Base-by-base conservation (phyloP, 2,329 filamentous ascomycete genomes). In the Phoma sp. region DNA sequence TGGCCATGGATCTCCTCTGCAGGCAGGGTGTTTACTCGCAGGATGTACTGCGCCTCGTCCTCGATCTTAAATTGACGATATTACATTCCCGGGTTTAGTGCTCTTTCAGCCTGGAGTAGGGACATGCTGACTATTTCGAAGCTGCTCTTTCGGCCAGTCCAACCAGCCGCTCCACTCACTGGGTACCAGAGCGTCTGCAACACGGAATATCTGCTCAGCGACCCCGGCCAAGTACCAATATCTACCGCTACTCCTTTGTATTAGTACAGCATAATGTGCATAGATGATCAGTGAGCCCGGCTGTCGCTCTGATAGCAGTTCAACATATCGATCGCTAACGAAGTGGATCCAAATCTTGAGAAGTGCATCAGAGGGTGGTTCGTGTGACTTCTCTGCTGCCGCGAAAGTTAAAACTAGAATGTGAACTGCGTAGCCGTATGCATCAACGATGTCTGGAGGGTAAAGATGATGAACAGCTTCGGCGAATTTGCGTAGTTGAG, bases 251-350 rank as follows among this genome's bases (percentile, higher is more conserved):
- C 62, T 60, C 17, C 50, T 56, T 11, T 38, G 45, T 7, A 76
- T 37, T 17, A 76, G 47, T 9, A 75, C 68, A 18, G 70, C 73
- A 46, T 68, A 75, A 50, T 75, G 69, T 12, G 72, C 69, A 39
- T 75, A 65, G 21, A 76, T 71, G 42, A 75, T 66, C 42, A 75
- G 47, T 15, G 71, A 69, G 7, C 67, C 64, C 4, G 71, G 70
- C 37, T 73, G 66, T 29, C 61, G 60, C 32, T 67, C 61, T 11
- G 61, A 64, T 7, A 74, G 55, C 30, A 70, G 47, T 29, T 70
- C 67, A 21, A 71, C 37, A 25, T 70, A 71, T 28, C 64, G 59
- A 12, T 66, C 59, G 0, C 61, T 55, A 6, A 71, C 46, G 10
- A 61, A 48, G 42, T 69, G 65, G 5, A 66, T 56, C 66, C 66